phyloP scores from a whole-genome alignment of 352 stramenopile species.

The Phytophthora cryptogea region DNA sequence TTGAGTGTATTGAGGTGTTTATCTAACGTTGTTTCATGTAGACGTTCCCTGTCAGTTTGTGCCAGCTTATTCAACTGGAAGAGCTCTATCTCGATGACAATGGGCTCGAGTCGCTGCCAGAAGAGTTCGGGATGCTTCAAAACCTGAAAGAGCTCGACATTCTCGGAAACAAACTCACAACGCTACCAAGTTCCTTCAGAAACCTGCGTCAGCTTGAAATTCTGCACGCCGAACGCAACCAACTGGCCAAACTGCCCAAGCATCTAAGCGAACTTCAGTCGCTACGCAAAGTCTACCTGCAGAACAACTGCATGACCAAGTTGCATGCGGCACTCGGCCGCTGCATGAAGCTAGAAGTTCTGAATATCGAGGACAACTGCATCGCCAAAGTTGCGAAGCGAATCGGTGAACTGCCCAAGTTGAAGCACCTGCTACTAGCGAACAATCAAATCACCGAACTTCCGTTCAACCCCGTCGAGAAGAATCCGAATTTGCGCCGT shows the following conservation, averaged over 20 bases:
- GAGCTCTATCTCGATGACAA: constrained; percentile 90
- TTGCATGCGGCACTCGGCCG: constrained; percentile 79
- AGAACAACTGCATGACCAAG: constrained; percentile 84
- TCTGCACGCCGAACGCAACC: constrained; percentile 80
- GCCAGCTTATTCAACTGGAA: constrained; percentile 66
- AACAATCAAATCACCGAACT: constrained; percentile 85
- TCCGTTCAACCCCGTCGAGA: constrained; percentile 83
- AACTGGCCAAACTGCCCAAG: constrained; percentile 80
- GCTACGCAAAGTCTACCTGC: constrained; percentile 83
- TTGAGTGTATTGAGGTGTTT: not conserved
- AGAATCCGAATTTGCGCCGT: constrained; percentile 62
- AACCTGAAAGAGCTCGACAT: constrained; percentile 84
- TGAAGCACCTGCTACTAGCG: constrained; percentile 82
- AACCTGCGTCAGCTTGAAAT: constrained; percentile 79
- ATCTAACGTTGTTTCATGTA: constrained; percentile 21
- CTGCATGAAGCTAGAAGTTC: constrained; percentile 75
- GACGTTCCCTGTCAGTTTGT: constrained; percentile 68
- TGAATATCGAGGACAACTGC: constrained; percentile 87
- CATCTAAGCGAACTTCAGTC: constrained; percentile 60
- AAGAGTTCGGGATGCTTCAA: constrained; percentile 72
- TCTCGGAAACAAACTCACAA: constrained; percentile 65
- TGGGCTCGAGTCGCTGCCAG: constrained; percentile 58
- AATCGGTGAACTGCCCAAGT: constrained; percentile 77
- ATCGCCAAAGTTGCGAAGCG: constrained; percentile 84
- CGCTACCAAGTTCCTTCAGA: constrained; percentile 68